Evolutionary conservation across 2,329 filamentous ascomycete genomes (phyloP).

Genomic region (Apiospora kogelbergensis): DNA sequence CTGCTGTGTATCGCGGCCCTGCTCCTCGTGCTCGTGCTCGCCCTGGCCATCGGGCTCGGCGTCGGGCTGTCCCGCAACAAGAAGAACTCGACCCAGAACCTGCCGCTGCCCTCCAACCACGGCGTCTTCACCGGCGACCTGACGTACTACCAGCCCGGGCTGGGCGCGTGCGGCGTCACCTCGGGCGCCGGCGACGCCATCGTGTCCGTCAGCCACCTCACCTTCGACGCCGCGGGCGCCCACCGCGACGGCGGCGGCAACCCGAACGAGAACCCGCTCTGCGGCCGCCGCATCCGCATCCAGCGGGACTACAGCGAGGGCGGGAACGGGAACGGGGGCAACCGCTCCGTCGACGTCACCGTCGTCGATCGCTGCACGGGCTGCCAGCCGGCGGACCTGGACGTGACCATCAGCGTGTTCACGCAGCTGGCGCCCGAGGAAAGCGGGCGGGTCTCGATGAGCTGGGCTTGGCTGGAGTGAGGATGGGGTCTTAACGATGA

Average conservation of each 20-base stretch:
- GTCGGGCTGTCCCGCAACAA: slow-evolving; percentile 23
- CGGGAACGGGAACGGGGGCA: slow-evolving; percentile 41
- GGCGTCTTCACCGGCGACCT: slow-evolving; percentile 58
- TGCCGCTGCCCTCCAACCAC: slow-evolving; percentile 22
- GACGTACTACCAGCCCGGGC: slow-evolving; percentile 65
- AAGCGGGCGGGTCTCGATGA: slow-evolving; percentile 37
- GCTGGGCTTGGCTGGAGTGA: slow-evolving; percentile 34
- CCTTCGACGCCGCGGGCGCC: slow-evolving; percentile 62
- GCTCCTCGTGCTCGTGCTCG: slow-evolving; percentile 20
- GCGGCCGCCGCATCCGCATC: slow-evolving; percentile 66
- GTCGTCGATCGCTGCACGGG: slow-evolving; percentile 67
- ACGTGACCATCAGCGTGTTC: slow-evolving; percentile 49
- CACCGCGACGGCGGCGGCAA: slow-evolving; percentile 33
- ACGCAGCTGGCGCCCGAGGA: slow-evolving; percentile 43
- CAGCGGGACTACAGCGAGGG: slow-evolving; percentile 43
- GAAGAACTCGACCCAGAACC: slow-evolving; percentile 9
- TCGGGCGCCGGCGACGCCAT: slow-evolving; percentile 57
- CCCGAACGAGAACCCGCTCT: slow-evolving; percentile 66
- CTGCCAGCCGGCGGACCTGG: slow-evolving; percentile 47
- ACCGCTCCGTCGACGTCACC: slow-evolving; percentile 49
- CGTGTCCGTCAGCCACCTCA: slow-evolving; percentile 64
- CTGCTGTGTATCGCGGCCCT: slow-evolving; percentile 21
- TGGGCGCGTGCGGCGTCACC: slow-evolving; percentile 68
- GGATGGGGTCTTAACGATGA: not conserved
- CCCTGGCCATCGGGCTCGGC: slow-evolving; percentile 27